A percentile compares a stretch with the other conserved stretches of the same genome.
Conservation (phyloP, 192 early-diverging fungal genomes). For the Haplosporangium gracile region DNA sequence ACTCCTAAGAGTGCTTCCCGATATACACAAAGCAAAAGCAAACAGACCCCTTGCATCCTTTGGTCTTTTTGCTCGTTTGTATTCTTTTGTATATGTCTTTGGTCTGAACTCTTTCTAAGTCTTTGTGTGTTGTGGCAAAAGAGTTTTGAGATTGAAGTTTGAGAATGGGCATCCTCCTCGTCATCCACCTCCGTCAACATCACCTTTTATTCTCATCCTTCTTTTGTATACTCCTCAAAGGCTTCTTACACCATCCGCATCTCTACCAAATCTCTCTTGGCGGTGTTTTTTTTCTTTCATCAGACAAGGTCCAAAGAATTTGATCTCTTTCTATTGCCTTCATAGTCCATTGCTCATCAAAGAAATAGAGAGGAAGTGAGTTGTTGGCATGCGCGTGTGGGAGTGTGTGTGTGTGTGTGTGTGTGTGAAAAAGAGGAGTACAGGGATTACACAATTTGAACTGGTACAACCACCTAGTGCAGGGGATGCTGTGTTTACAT, state of each 20-base stretch:
- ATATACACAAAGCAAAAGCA: not conserved
- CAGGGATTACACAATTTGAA: not conserved
- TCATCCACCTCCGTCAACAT: not conserved
- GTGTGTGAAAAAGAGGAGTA: not conserved
- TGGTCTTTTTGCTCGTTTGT: not conserved
- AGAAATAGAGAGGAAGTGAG: not conserved
- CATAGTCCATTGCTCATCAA: not conserved
- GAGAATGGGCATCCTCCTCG: conserved; percentile 1
- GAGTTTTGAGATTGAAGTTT: not conserved
- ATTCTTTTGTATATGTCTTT: not conserved
- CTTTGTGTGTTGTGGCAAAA: not conserved
- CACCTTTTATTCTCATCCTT: not conserved
- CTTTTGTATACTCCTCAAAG: not conserved
- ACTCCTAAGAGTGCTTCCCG: not conserved
- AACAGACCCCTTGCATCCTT: not conserved
- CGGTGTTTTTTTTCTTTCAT: not conserved
- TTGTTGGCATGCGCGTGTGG: not conserved
- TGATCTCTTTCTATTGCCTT: not conserved
- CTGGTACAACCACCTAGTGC: not conserved
- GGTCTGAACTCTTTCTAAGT: not conserved
- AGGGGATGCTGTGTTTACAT: not conserved
- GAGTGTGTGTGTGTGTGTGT: no score
- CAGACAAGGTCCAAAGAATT: not conserved
- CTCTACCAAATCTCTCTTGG: not conserved
- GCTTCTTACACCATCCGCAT: not conserved